Percentiles rank a stretch among this genome's conserved stretches.
These are phyloP conservation scores for Salix arbutifolia DNA, from an alignment of 345 rosid genomes.

Conservation along the genomic window DNA sequence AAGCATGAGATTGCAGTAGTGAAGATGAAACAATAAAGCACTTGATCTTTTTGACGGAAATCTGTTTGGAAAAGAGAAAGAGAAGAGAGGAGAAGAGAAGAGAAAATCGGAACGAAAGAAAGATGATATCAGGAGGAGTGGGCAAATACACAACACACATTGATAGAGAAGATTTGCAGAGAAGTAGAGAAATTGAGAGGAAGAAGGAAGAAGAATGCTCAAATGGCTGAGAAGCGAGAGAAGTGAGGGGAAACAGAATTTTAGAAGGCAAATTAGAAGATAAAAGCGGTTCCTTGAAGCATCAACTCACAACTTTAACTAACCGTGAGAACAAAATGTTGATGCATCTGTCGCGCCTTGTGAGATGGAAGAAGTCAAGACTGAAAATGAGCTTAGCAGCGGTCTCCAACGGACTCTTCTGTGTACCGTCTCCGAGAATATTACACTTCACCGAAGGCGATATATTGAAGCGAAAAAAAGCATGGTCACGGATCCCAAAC, in stretches of 20 bases:
- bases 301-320: conserved; percentile 29
- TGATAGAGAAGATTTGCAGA: conserved; percentile 28
- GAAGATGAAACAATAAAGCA: no score
- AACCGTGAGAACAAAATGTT: conserved; percentile 20
- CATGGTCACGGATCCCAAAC: no score
- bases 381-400: conserved; percentile 25
- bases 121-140: conserved; percentile 76
- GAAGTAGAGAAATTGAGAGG: no score
- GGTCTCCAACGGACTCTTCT: not conserved
- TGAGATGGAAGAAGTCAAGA: conserved; percentile 36
- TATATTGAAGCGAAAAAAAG: no score
- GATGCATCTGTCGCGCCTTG: conserved; percentile 14
- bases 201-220: no score
- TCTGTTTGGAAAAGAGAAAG: no score
- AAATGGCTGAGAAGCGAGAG: no score
- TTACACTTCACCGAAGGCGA: no score
- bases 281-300: conserved; percentile 32
- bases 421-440: no score
- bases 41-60: no score
- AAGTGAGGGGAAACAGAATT: no score
- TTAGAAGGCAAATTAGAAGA: conserved; percentile 24
- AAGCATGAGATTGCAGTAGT: no score
- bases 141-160: conserved; percentile 56
- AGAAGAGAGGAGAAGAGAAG: not conserved
- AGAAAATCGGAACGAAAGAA: conserved; percentile 15